A percentile compares a stretch with the other conserved stretches of the same genome.
Conservation (phyloP, 208 protist genomes). For the Trichomonas vaginalis region DNA sequence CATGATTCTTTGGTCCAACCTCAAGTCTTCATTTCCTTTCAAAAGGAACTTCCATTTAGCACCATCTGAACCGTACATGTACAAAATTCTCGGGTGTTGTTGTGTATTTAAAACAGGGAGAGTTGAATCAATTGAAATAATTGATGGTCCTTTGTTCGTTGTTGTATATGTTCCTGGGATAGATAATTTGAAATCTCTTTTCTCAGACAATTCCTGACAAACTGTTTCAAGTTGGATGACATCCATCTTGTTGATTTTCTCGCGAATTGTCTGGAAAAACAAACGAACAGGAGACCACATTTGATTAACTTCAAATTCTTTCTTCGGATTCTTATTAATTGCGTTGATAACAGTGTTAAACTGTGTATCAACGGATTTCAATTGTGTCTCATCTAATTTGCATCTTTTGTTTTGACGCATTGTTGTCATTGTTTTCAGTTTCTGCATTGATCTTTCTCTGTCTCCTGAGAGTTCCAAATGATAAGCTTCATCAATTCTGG, state of each 20-base stretch:
- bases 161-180: background rate
- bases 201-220: background rate
- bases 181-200: background rate
- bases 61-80: background rate
- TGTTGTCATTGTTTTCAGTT: background rate
- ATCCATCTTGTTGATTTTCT: background rate
- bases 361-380: background rate
- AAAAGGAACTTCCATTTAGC: background rate
- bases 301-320: background rate
- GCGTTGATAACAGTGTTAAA: background rate
- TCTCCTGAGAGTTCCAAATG: background rate
- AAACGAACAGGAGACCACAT: background rate
- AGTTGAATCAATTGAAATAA: background rate
- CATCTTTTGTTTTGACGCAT: background rate
- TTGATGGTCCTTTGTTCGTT: background rate
- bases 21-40: slow-evolving; percentile 20
- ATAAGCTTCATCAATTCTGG: background rate
- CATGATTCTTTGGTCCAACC: slow-evolving; percentile 15
- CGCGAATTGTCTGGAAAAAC: background rate
- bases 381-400: background rate
- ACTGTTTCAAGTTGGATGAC: background rate
- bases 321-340: background rate
- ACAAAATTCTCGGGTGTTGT: background rate
- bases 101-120: background rate
- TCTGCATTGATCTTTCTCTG: background rate